Evolutionary conservation across 352 stramenopile genomes (phyloP), one percentile per base, ranked within the genome.

Genomic region (Peronospora farinosa): DNA sequence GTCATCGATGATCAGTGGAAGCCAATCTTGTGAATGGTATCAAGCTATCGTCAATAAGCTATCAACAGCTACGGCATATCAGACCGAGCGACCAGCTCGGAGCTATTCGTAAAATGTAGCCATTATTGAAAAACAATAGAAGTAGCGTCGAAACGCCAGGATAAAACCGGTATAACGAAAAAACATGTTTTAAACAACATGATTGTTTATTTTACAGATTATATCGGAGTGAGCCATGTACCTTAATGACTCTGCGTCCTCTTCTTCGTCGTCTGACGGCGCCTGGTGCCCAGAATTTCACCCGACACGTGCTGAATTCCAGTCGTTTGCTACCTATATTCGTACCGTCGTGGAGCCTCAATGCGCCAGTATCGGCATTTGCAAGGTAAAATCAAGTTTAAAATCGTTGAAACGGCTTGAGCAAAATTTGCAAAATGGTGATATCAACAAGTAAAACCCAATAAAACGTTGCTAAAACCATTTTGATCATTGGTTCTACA

Each of bases 31-130:
- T 98, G 42, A 97, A 96, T 54, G 92, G 88, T 15, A 78, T 98
- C 35, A 96, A 97, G 57, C 85, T 97, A 51, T 93, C 86, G 11
- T 96, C 88, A 0, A 60, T 84, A n/a, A 70, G 86, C 40, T 97
- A 97, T 63, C 92, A 97, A 57, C 89, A 0, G 90, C 98, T n/a
- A 97, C 94, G 5, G 92, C 91, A 40, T 98, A 97, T 67, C 95
- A 98, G 54, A 81, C 95, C 19, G 19, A 21, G 19, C 19, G 19
- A 21, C 19, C 19, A 21, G 19, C 19, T 21, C 19, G 23, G 1
- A 27, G 2, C 23, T 27, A 27, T 27, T 27, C 1, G 23, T 4
- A 27, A 37, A 17, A 3, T 37, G 32, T 37, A 16, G 32, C 32
- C 32, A 37, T 37, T 16, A 51, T 27, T 52, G 45, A 64, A 51